Evolutionary conservation across 176 grass and related monocot genomes (phyloP).

Genomic region (Puccinellia tenuiflora): DNA sequence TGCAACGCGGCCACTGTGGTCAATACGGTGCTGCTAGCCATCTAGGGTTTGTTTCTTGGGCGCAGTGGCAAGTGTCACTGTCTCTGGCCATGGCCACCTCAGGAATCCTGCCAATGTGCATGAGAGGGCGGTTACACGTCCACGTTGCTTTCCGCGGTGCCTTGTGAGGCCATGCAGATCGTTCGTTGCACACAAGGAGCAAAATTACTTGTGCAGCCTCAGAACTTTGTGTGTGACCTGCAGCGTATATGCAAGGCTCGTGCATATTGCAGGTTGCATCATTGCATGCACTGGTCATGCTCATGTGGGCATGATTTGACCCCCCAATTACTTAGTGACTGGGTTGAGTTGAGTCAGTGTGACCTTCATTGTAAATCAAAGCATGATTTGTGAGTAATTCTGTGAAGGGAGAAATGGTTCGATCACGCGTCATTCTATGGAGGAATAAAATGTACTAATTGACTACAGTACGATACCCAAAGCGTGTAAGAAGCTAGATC

Average conservation of each 20-base stretch:
- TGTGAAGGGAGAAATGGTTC: no score
- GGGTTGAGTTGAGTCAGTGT: not conserved
- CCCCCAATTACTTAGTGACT: not conserved
- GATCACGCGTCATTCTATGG: no score
- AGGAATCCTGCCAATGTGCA: conserved; percentile 4
- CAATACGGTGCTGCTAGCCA: not conserved
- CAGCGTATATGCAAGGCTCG: conserved; percentile 14
- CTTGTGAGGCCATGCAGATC: conserved; percentile 41
- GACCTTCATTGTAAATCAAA: not conserved
- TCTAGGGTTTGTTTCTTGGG: conserved; percentile 47
- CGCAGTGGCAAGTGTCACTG: conserved; percentile 20
- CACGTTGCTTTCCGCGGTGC: conserved; percentile 37
- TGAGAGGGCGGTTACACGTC: conserved; percentile 43
- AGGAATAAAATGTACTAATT: no score
- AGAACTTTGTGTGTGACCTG: conserved; percentile 13
- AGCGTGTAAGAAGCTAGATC: no score
- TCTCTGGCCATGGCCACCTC: conserved; percentile 20
- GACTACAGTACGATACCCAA: no score
- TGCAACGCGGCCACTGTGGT: not conserved
- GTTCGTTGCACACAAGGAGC: not conserved
- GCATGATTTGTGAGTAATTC: no score
- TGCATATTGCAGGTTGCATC: conserved; percentile 36
- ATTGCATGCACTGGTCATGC: conserved; percentile 18
- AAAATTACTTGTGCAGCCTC: not conserved
- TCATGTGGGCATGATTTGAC: conserved; percentile 3